These are phyloP conservation scores for Scytalidium lignicola DNA, from an alignment of 2,329 filamentous ascomycete species.

Conservation along the genomic window DNA sequence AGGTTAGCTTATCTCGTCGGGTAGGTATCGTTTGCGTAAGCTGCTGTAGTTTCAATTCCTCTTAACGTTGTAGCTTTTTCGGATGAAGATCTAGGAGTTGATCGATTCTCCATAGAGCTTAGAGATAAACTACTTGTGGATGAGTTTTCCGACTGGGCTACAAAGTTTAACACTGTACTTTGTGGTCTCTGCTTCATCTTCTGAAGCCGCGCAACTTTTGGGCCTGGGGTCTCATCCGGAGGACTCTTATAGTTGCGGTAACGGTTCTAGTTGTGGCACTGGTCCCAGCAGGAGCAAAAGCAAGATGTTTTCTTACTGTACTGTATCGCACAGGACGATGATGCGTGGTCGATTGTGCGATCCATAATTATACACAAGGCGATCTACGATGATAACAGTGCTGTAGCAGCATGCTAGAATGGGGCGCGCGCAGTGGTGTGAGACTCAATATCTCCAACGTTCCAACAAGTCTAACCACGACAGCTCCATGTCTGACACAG, in stretches of 20 bases:
- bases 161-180: conserved; percentile 25
- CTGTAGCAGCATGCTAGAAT: neutral
- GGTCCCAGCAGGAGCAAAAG: conserved; percentile 4
- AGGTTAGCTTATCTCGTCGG: conserved; percentile 67
- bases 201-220: too few relatives aligned
- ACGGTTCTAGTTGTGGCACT: neutral
- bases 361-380: neutral
- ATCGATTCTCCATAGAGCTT: conserved; percentile 41
- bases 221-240: conserved; percentile 11
- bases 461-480: too few relatives aligned
- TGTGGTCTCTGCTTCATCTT: conserved; percentile 18
- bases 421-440: too few relatives aligned
- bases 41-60: conserved; percentile 30
- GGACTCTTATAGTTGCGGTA: conserved; percentile 18
- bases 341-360: neutral
- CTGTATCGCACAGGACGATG: neutral
- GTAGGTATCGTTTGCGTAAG: conserved; percentile 30
- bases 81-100: conserved; percentile 34
- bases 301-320: neutral
- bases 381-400: neutral
- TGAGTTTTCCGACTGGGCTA: conserved; percentile 23
- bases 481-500: too few relatives aligned
- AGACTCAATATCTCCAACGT: too few relatives aligned
- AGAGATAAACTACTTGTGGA: conserved; percentile 31
- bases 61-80: conserved; percentile 42